Evolutionary conservation across 108 stramenopile genomes (phyloP), one percentile per base, ranked within the genome.

Genomic region (Asterionellopsis glacialis): DNA sequence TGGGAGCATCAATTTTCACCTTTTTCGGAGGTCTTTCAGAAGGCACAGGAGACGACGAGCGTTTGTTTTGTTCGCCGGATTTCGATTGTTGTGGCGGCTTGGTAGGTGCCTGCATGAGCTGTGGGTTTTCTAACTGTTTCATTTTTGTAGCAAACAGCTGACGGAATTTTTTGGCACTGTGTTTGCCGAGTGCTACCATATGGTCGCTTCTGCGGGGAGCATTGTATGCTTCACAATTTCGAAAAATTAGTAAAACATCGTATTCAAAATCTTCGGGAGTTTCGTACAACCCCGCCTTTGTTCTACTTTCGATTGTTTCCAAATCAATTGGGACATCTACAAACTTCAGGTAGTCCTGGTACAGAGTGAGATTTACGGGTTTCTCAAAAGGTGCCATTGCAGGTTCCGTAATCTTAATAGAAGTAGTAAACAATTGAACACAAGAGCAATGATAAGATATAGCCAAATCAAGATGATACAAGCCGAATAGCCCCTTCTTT

Each of bases 261-360:
- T 85, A 87, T 54, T 93, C 91, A 69, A 93, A 93, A 59, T 93
- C 91, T 74, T 82, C 74, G 15, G 76, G 74, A 55, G 72, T 73
- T 16, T 48, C 57, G 24, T 82, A 90, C 5, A 51, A 42, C 24
- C 63, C 80, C 10, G 22, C 56, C 53, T 74, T 84, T 22, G 83
- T 74, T 51, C 85, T 92, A n/a, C 74, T 55, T 56, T 88, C 91
- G 11, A 92, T 70, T 0, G 81, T 80, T 61, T 83, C 77, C 43
- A 89, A 64, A 65, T 89, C 87, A 84, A 92, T 92, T 0, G 85
- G 87, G 41, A 61, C 69, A 39, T 72, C 51, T 18, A 89, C 79
- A 53, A 69, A 74, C 24, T 83, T 53, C 38, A 59, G 51, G 64
- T 93, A 93, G 59, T 93, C 91, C 9, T 81, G 70, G 70, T 80